A percentile compares a stretch with the other conserved stretches of the same genome.
phyloP scores from a whole-genome alignment of 148 eudicot genomes.

The Nyssa sinensis region DNA sequence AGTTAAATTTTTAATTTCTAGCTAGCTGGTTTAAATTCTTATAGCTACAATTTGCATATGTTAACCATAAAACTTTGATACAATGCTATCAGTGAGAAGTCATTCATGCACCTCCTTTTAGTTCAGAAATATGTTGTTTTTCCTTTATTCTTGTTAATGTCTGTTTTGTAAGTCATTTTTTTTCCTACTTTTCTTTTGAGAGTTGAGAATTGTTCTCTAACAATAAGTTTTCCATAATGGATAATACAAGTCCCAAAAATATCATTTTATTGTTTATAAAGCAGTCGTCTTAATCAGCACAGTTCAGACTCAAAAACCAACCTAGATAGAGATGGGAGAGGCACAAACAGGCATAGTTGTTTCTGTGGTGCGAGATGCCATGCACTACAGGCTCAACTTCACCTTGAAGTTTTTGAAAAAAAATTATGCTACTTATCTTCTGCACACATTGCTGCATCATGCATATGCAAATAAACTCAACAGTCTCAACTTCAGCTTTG shows the following conservation, averaged over 20 bases:
- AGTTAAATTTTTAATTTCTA: constrained; percentile 26
- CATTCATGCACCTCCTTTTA: not conserved
- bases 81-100: not conserved
- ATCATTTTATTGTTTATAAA: not conserved
- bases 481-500: too few relatives aligned
- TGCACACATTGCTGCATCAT: too few relatives aligned
- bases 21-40: constrained; percentile 3
- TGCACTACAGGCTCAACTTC: not conserved
- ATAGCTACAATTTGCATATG: not conserved
- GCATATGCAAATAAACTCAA: too few relatives aligned
- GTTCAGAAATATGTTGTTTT: not conserved
- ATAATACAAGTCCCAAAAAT: not conserved
- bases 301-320: not conserved
- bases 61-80: not conserved
- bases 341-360: not conserved
- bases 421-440: too few relatives aligned
- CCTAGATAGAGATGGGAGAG: not conserved
- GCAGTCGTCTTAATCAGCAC: not conserved
- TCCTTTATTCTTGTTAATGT: not conserved
- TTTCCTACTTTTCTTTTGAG: not conserved
- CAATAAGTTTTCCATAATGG: not conserved
- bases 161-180: not conserved
- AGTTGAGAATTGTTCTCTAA: not conserved
- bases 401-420: too few relatives aligned
- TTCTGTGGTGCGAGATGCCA: not conserved